These are phyloP conservation scores for Chalciporus piperatus DNA, from an alignment of 768 basidiomycete genomes.

Conservation along the genomic window DNA sequence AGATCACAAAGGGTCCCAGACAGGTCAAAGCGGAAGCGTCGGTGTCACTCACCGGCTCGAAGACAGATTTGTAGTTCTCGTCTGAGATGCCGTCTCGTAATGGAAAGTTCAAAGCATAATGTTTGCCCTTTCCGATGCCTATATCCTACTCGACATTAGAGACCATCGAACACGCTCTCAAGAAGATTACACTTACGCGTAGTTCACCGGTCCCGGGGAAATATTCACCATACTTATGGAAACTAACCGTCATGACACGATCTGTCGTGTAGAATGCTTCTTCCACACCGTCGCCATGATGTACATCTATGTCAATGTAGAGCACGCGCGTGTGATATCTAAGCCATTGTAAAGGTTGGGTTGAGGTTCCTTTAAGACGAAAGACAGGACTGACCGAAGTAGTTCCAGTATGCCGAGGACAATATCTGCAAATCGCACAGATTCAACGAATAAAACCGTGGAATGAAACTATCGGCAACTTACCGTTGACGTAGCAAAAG, in stretches of 20 bases:
- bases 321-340: slow-evolving; percentile 93
- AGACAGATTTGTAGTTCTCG: slow-evolving; percentile 91
- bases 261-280: slow-evolving; percentile 99
- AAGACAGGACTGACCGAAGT: slow-evolving; percentile 53
- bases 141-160: slow-evolving; percentile 58
- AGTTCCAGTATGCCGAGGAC: slow-evolving; percentile 96
- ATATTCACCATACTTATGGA: slow-evolving; percentile 99
- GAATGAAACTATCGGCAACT: background rate
- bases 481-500: slow-evolving; percentile 98
- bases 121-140: slow-evolving; percentile 91
- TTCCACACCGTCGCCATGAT: slow-evolving; percentile 98
- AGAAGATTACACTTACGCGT: slow-evolving; percentile 49
- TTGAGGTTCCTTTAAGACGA: background rate
- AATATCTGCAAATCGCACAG: slow-evolving; percentile 61
- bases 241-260: slow-evolving; percentile 96
- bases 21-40: background rate
- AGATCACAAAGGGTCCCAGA: background rate
- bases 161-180: slow-evolving; percentile 2
- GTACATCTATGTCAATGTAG: slow-evolving; percentile 98
- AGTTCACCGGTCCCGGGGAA: slow-evolving; percentile 99
- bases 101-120: slow-evolving; percentile 94
- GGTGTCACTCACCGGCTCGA: slow-evolving; percentile 74
- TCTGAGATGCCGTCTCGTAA: slow-evolving; percentile 93
- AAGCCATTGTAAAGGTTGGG: background rate
- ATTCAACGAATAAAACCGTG: background rate